A percentile compares a stretch with the other conserved stretches of the same genome.
Conservation (phyloP, 2,329 filamentous ascomycete genomes). For the Paradendryphiella salina region DNA sequence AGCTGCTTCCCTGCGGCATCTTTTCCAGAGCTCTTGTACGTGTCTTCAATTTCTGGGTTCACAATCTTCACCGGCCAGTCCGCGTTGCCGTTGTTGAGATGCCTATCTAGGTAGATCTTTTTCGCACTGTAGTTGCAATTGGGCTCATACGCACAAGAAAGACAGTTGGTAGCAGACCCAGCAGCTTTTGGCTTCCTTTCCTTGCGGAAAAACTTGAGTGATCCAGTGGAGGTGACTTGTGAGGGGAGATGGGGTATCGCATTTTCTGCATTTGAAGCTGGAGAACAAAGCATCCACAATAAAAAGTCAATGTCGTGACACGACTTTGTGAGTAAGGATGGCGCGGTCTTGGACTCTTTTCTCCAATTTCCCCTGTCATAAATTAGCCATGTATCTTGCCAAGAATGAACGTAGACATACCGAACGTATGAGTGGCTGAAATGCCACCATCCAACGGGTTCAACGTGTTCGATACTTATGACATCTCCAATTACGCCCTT, state of each 20-base stretch:
- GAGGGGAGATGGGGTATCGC: constrained; percentile 70
- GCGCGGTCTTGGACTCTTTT: constrained; percentile 73
- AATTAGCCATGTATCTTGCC: constrained; percentile 3
- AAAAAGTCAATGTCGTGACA: constrained; percentile 96
- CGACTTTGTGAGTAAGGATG: constrained; percentile 87
- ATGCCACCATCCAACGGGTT: constrained; percentile 96
- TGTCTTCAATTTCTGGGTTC: constrained; percentile 88
- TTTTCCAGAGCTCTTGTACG: constrained; percentile 53
- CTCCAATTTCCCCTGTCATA: constrained; percentile 80
- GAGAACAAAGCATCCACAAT: constrained; percentile 85
- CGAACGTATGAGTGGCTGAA: constrained; percentile 67
- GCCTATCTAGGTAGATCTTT: constrained; percentile 74
- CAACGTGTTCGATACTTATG: constrained; percentile 84
- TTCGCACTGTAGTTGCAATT: constrained; percentile 84
- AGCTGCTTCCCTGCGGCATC: constrained; percentile 58
- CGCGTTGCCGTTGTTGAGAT: constrained; percentile 67
- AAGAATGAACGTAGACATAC: constrained; percentile 38
- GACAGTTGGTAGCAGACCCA: constrained; percentile 80
- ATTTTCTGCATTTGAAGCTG: constrained; percentile 51
- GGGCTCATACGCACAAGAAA: constrained; percentile 73
- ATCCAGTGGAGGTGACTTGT: constrained; percentile 74
- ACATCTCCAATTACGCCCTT: constrained; percentile 81
- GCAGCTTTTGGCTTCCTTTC: constrained; percentile 75
- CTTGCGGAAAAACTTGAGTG: constrained; percentile 75
- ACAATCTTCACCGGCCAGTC: constrained; percentile 87